Conservation (phyloP, 345 rosid species). For the Clausena lansium region DNA sequence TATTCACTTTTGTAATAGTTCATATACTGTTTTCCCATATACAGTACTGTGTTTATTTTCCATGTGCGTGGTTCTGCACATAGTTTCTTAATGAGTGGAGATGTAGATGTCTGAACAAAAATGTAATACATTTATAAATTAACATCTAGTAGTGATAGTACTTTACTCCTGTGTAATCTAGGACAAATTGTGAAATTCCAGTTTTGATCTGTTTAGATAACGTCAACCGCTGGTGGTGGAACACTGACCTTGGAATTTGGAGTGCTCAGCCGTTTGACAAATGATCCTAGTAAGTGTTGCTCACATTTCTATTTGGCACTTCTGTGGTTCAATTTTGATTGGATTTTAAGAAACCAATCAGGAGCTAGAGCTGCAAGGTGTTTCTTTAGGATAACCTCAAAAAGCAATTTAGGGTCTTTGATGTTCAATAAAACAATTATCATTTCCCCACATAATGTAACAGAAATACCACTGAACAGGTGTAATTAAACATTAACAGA, state of each 20-base stretch:
- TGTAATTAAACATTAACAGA: not conserved
- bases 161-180: not conserved
- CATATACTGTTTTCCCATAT: conserved; percentile 1
- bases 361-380: too few relatives aligned
- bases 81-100: not conserved
- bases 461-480: not conserved
- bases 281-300: conserved; percentile 77
- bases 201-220: conserved; percentile 55
- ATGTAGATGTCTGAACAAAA: not conserved
- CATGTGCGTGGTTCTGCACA: not conserved
- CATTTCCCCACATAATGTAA: not conserved
- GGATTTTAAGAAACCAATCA: too few relatives aligned
- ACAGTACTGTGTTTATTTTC: not conserved
- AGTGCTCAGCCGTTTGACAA: conserved; percentile 85
- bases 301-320: not conserved
- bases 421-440: not conserved
- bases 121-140: not conserved
- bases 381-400: too few relatives aligned
- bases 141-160: not conserved
- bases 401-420: not conserved
- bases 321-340: not conserved
- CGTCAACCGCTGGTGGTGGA: conserved; percentile 99
- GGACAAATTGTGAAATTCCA: conserved; percentile 9
- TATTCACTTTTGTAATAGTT: conserved; percentile 5
- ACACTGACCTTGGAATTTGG: conserved; percentile 97